phyloP scores from a whole-genome alignment of 1,139 yeast species.

The Pichia sp. region DNA sequence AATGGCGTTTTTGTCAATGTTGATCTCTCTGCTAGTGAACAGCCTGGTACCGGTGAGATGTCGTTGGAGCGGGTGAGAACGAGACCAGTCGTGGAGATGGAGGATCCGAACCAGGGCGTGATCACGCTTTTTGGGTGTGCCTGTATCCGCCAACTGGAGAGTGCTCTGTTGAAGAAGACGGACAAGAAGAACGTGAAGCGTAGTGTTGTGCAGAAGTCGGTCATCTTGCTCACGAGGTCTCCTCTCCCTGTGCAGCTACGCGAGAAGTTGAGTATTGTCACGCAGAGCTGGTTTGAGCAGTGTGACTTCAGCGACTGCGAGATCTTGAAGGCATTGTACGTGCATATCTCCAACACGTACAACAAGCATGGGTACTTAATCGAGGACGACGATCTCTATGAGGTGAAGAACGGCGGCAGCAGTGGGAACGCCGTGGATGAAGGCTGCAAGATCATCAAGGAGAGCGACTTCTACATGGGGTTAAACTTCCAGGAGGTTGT shows the following conservation, averaged over 20 bases:
- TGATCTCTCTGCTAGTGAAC: conserved; percentile 19
- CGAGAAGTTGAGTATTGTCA: conserved; percentile 85
- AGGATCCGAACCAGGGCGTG: conserved; percentile 30
- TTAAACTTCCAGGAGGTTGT: conserved; percentile 67
- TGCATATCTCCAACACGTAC: conserved; percentile 57
- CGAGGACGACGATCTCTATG: conserved; percentile 32
- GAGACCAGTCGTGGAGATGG: conserved; percentile 10
- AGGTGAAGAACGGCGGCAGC: conserved; percentile 9
- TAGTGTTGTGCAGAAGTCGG: conserved; percentile 86
- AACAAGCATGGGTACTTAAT: conserved; percentile 29
- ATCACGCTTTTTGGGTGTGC: conserved; percentile 89
- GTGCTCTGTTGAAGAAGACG: conserved; percentile 46
- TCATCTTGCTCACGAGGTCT: conserved; percentile 74
- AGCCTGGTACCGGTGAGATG: background rate
- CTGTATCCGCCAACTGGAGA: conserved; percentile 79
- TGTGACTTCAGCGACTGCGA: conserved; percentile 67
- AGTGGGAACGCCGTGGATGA: background rate
- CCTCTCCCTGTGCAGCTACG: conserved; percentile 86
- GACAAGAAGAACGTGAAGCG: conserved; percentile 50
- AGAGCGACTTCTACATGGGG: conserved; percentile 67
- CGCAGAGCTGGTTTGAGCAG: conserved; percentile 81
- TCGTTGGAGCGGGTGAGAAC: conserved; percentile 25
- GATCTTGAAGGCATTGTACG: conserved; percentile 66
- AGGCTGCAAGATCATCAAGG: conserved; percentile 35
- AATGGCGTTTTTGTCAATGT: conserved; percentile 10